Conservation (phyloP, 1,284 basidiomycete genomes). For the Marasmius sp. region DNA sequence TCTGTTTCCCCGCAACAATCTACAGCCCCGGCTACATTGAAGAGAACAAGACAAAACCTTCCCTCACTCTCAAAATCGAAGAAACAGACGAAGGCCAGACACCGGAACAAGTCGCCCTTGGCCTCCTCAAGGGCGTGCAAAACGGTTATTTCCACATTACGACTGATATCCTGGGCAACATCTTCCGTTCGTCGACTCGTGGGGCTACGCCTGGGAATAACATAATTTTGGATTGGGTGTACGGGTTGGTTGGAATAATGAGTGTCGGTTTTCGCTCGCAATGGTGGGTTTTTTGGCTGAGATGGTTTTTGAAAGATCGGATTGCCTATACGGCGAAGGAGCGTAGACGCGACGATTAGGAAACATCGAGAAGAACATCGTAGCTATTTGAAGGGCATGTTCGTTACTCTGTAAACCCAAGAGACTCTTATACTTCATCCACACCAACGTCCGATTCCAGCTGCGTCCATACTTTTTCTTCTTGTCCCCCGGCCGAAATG, state of each 20-base stretch:
- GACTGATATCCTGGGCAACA: slow-evolving; percentile 63
- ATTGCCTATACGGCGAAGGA: slow-evolving; percentile 50
- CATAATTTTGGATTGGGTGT: slow-evolving; percentile 50
- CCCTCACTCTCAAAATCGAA: slow-evolving; percentile 80
- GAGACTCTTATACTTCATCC: no score
- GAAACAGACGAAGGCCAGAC: slow-evolving; percentile 69
- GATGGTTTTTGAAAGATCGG: slow-evolving; percentile 49
- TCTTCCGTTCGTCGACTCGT: slow-evolving; percentile 71
- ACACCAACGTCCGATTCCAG: no score
- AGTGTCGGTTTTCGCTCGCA: slow-evolving; percentile 5
- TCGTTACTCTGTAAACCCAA: no score
- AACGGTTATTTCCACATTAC: slow-evolving; percentile 78
- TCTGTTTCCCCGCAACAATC: slow-evolving; percentile 90
- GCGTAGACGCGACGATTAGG: slow-evolving; percentile 49
- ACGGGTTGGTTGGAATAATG: slow-evolving; percentile 41
- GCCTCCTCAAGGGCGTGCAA: slow-evolving; percentile 54
- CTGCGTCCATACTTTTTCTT: no score
- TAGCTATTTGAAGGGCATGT: slow-evolving; percentile 40
- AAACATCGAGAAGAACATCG: slow-evolving; percentile 48
- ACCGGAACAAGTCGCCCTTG: slow-evolving; percentile 42
- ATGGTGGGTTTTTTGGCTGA: not conserved
- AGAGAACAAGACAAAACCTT: slow-evolving; percentile 84
- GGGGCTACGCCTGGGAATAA: slow-evolving; percentile 71
- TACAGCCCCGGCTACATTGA: slow-evolving; percentile 77
- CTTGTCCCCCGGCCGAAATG: no score